Evolutionary conservation across 2,329 filamentous ascomycete genomes (phyloP).

Genomic region (Neofusicoccum sp.): DNA sequence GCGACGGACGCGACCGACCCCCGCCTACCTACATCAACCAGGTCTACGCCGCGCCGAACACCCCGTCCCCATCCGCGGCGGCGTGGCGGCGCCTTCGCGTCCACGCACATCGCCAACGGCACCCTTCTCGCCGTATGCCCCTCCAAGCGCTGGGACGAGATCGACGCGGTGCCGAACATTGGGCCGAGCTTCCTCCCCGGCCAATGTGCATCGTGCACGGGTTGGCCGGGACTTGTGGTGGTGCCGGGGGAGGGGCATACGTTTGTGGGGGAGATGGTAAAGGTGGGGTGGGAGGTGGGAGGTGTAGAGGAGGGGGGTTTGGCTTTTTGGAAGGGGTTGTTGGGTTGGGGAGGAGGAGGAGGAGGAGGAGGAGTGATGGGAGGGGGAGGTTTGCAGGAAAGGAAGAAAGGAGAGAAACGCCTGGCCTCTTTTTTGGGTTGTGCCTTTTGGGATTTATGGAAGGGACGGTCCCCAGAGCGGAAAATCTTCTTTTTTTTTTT

Average conservation of each 20-base stretch:
- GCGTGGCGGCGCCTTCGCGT: slow-evolving; percentile 41
- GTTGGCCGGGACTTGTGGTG: slow-evolving; percentile 37
- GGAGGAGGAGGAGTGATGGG: no score
- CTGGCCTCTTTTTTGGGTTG: no score
- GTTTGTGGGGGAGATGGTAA: slow-evolving; percentile 44
- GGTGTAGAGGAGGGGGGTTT: slow-evolving; percentile 39
- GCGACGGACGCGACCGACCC: neutral
- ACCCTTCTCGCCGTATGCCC: slow-evolving; percentile 37
- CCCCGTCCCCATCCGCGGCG: slow-evolving; percentile 39
- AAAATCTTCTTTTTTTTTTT: neutral
- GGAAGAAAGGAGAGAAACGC: neutral
- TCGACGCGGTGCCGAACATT: slow-evolving; percentile 39
- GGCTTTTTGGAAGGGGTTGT: slow-evolving; percentile 38
- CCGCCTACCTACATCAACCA: slow-evolving; percentile 32
- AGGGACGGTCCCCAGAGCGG: no score
- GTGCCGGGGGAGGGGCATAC: slow-evolving; percentile 45
- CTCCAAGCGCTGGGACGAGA: slow-evolving; percentile 19
- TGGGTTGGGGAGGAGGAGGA: neutral
- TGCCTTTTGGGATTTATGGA: no score
- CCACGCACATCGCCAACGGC: slow-evolving; percentile 43
- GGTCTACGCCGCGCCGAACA: slow-evolving; percentile 33
- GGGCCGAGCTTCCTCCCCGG: slow-evolving; percentile 26
- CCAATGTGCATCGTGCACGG: slow-evolving; percentile 47
- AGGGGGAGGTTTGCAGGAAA: neutral
- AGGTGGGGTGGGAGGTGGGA: slow-evolving; percentile 31